Evolutionary conservation across 768 basidiomycete species (phyloP).

Genomic region (Gyrodon lividus): DNA sequence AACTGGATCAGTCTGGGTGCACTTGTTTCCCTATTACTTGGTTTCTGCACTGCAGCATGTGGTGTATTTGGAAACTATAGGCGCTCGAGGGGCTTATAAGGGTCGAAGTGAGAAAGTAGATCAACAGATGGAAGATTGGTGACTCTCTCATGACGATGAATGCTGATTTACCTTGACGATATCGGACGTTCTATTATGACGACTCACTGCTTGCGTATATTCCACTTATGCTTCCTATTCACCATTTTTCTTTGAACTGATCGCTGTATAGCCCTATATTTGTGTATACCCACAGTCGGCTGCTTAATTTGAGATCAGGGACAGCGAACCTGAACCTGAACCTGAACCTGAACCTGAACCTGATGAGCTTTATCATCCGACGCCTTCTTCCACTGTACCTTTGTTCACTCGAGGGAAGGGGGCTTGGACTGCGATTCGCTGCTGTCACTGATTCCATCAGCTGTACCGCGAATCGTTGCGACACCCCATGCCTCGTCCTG

Average conservation of each 20-base stretch:
- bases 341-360: no score
- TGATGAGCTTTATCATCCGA: conserved; percentile 11
- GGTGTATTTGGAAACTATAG: conserved; percentile 70
- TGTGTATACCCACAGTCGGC: no score
- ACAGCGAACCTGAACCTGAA: no score
- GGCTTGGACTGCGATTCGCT: background rate
- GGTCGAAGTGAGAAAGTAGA: background rate
- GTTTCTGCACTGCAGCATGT: conserved; percentile 63
- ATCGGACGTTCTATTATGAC: background rate
- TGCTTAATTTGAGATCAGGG: no score
- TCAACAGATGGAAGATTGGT: no score
- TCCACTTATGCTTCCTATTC: no score
- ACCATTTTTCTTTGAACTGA: no score
- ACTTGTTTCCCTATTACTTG: conserved; percentile 61
- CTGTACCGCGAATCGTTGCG: conserved; percentile 8
- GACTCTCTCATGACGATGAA: no score
- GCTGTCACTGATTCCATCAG: background rate
- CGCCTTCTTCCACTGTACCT: conserved; percentile 35
- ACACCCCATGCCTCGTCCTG: conserved; percentile 3
- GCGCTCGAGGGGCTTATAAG: conserved; percentile 27
- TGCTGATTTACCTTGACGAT: background rate
- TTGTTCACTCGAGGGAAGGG: conserved; percentile 35
- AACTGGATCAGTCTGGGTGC: conserved; percentile 82
- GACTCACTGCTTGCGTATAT: no score
- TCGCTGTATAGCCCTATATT: no score